A percentile compares a stretch with the other conserved stretches of the same genome.
Conservation (phyloP, 2,329 filamentous ascomycete genomes). For the Alternaria arborescens region DNA sequence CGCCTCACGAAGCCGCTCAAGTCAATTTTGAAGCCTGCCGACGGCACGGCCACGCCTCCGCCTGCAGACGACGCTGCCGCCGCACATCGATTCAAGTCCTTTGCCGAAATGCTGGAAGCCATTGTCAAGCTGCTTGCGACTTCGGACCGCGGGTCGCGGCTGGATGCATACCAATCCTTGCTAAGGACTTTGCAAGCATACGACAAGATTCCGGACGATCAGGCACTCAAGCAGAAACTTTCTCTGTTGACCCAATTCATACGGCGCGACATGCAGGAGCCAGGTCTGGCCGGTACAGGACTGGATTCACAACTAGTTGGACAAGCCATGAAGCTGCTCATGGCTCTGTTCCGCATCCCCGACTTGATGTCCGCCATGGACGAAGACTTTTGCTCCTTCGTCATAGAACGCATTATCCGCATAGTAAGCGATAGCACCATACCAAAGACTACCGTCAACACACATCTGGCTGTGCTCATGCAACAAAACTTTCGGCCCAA, state of each 20-base stretch:
- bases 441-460: slow-evolving; percentile 80
- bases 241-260: slow-evolving; percentile 81
- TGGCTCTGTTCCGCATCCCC: slow-evolving; percentile 77
- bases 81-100: slow-evolving; percentile 63
- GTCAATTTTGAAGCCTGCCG: slow-evolving; percentile 81
- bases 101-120: slow-evolving; percentile 85
- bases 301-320: slow-evolving; percentile 75
- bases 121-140: slow-evolving; percentile 82
- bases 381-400: slow-evolving; percentile 79
- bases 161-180: slow-evolving; percentile 88
- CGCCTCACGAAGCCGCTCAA: slow-evolving; percentile 67
- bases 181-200: slow-evolving; percentile 80
- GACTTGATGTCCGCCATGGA: slow-evolving; percentile 75
- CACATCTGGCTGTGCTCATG: slow-evolving; percentile 81
- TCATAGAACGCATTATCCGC: slow-evolving; percentile 81
- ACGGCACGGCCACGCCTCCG: slow-evolving; percentile 49
- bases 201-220: slow-evolving; percentile 72
- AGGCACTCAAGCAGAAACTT: slow-evolving; percentile 71
- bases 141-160: slow-evolving; percentile 72
- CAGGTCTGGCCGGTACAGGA: slow-evolving; percentile 62
- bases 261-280: slow-evolving; percentile 77
- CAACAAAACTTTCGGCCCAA: slow-evolving; percentile 80
- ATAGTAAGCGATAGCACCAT: slow-evolving; percentile 72
- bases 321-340: slow-evolving; percentile 79
- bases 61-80: slow-evolving; percentile 50